Evolutionary conservation across 1,139 yeast species (phyloP), one percentile per base, ranked within the genome.

Genomic region (Casaregolazyma lundiana): DNA sequence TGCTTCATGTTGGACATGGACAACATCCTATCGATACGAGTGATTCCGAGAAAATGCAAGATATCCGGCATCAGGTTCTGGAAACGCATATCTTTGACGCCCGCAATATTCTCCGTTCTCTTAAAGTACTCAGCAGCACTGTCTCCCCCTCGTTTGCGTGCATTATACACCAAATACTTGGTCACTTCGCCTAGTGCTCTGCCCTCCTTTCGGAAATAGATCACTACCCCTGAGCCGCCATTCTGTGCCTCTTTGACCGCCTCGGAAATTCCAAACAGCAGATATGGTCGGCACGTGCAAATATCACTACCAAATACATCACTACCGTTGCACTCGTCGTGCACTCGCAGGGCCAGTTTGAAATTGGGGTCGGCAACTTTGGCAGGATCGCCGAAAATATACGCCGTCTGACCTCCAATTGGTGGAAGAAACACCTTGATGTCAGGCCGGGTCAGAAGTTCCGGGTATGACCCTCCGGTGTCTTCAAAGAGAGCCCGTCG

Each of bases 21-120:
- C 44, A 78, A 62, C 83, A 78, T 78, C 51, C 76, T 70, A 61
- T 79, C 83, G 57, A 79, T 78, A 58, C 70, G 75, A 42, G 76
- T 72, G 53, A 79, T 72, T 36, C 84, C 84, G 54, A 79, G 64
- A 75, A 79, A 79, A 53, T 78, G 82, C 52, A 79, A 65, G 48
- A 78, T 71, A 59, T 79, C 84, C n/a, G 84, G 84, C 84, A 79
- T 79, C 53, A 79, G 65, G 49, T 76, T 80, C 62, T 79, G 84
- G 67, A 78, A 79, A 59, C 84, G 71, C 75, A 79, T 78, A 59
- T 78, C 83, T 59, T 77, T 75, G 37, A 78, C 83, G 54, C 83
- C 83, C 11, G 83, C 84, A 65, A 78, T 77, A 60, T 79, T 75
- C 61, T 79, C 84, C 11, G 84, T 79, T 54, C 83, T 72, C 57